Base-by-base conservation (phyloP, 1,284 basidiomycete species). In the Cutaneotrichosporon cutaneum region DNA sequence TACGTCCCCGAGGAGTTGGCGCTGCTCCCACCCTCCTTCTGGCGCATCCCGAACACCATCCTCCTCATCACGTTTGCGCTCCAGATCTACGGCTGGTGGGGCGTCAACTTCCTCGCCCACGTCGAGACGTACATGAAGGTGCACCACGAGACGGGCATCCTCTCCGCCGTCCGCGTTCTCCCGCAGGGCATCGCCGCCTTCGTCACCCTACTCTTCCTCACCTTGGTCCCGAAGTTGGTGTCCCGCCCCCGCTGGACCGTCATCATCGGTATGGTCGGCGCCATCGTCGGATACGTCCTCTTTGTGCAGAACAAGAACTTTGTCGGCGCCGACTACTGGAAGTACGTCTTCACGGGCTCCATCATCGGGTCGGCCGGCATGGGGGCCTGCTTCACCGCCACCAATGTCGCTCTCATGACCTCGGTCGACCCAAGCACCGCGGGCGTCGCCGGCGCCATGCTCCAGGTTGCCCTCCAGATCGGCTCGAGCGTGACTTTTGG, bases 381-480 rank as follows among this genome's bases (percentile, higher is more conserved):
- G 27, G 71, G 70, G 60, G 61, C 57, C 18, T 56, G 58, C 24
- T 72, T 70, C 59, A 62, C 59, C 26, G 66, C 60, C 21, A 62
- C 61, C 44, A 71, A 69, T 56, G 71, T 77, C 36, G 66, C 59
- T 2, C 64, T 76, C 59, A 77, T 77, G 68, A 71, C 68, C n/a
- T 58, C 70, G 2, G 73, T 72, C 0, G 71, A 72, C 4, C 65
- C 72, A 1, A 56, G 72, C 16, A 68, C 65, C 50, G 65, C 76
- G 2, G 78, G 77, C 10, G 74, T 80, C 22, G 77, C 72, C 10
- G 75, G 76, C 14, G 78, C 76, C 2, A 60, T 76, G 42, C 68
- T 78, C 32, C 77, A 80, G 63, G 71, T 75, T 27, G 53, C 68
- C 6, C 57, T 77, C 8, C 78, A 79, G 67, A 61, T 75, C 35